Conservation (phyloP, 163 green algal species). For the Scenedesmus sp. region DNA sequence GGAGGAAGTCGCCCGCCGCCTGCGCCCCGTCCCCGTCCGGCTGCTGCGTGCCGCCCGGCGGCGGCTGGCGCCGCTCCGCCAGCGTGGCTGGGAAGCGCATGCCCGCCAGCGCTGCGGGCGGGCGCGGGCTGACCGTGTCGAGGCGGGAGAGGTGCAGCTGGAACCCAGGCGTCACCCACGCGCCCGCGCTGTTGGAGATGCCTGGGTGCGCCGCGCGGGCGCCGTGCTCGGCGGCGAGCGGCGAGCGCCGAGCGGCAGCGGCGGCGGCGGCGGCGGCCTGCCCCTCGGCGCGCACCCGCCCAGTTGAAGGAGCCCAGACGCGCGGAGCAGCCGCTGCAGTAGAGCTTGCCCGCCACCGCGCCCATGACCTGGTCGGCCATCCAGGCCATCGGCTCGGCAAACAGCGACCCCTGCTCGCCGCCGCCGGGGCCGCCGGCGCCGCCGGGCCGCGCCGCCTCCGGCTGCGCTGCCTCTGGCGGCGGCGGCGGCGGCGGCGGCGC, state of each 20-base stretch:
- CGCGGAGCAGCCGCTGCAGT: constrained; percentile 81
- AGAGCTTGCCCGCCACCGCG: constrained; percentile 84
- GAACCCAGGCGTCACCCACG: constrained; percentile 87
- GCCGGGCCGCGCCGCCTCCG: neutral
- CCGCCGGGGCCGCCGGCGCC: constrained; percentile 10
- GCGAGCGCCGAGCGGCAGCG: too few relatives aligned
- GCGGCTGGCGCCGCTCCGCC: constrained; percentile 6
- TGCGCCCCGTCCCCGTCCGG: neutral
- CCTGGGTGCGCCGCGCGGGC: too few relatives aligned
- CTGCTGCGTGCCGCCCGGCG: neutral
- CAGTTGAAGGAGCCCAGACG: constrained; percentile 90
- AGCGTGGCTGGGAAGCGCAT: constrained; percentile 35
- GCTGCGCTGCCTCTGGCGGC: constrained; percentile 1
- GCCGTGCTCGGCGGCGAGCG: too few relatives aligned
- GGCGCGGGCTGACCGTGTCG: constrained; percentile 52
- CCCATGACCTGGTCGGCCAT: constrained; percentile 73
- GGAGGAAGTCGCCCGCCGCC: constrained; percentile 37
- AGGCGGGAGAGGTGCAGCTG: constrained; percentile 79
- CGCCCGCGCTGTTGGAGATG: constrained; percentile 71
- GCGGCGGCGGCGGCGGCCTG: too few relatives aligned
- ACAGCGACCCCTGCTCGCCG: constrained; percentile 66
- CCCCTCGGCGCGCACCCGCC: constrained; percentile 75
- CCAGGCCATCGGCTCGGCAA: constrained; percentile 86
- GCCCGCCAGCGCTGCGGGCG: constrained; percentile 38
- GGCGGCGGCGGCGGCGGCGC: constrained; percentile 3